Percentiles rank a stretch among this genome's conserved stretches.
phyloP scores from a whole-genome alignment of 78 protist species.

The Cavenderia fasciculata region DNA sequence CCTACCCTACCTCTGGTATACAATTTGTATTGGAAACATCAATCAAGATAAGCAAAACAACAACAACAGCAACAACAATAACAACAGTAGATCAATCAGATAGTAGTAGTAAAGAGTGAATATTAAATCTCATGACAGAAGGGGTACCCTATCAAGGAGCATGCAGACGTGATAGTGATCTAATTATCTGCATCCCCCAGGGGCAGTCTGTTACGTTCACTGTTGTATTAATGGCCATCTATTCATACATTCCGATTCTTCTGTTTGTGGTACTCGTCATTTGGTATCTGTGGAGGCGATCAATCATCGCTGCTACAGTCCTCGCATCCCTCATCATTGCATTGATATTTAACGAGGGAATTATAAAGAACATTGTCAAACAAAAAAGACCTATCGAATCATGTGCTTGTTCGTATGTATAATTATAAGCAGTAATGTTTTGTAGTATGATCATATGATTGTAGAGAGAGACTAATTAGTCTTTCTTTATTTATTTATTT shows the following conservation, averaged over 20 bases:
- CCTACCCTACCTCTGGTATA: no score
- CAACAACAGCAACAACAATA: no score
- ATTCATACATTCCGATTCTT: background rate
- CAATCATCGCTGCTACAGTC: background rate
- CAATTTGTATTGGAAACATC: no score
- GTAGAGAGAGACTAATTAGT: background rate
- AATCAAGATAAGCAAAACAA: no score
- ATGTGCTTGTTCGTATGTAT: slow-evolving; percentile 30
- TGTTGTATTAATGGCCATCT: background rate
- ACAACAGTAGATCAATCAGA: no score
- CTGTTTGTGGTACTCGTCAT: background rate
- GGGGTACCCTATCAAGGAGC: no score
- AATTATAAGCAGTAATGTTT: no score
- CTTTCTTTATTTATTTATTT: background rate
- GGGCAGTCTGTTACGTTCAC: background rate
- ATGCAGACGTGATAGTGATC: no score
- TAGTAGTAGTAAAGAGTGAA: no score
- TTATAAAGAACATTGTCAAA: slow-evolving; percentile 11
- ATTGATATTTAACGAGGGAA: background rate
- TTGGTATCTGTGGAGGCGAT: background rate
- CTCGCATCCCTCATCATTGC: background rate
- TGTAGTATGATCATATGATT: no score
- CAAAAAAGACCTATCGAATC: slow-evolving; percentile 21
- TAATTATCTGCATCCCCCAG: background rate
- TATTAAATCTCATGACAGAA: no score